Base-by-base conservation (phyloP, 139 green algal species). In the Ulvella scutata region DNA sequence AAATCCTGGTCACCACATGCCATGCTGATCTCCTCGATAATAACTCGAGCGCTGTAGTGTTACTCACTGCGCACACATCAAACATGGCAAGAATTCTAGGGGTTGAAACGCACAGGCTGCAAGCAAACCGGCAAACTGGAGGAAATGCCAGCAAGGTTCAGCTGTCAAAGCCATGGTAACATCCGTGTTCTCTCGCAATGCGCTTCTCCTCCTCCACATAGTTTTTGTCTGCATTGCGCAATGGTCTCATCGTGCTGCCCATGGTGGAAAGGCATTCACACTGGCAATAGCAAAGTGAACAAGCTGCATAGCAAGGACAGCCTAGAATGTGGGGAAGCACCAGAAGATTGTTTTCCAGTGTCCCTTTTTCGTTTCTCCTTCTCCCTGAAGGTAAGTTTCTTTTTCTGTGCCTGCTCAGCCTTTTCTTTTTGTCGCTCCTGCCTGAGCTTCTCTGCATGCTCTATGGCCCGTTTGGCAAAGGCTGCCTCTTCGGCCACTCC, bases 351-450 rank as follows among this genome's bases (percentile, higher is more conserved):
- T 76, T 83, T 74, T 21, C 86, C 87, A 2, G 74, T 4, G 4
- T 90, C 85, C 3, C 88, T 74, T 43, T 92, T 92, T 20, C 82
- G 72, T 73, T 92, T 92, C 73, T 92, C 86, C 85, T 87, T 87
- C 28, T 90, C 84, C 34, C 85, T 80, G 20, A 82, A 88, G 7
- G 51, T 82, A 2, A 83, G 72, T 36, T 62, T 43, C 61, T 78
- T 81, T 29, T 83, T 74, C 3, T 73, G 37, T 21, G 78, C 75
- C 43, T 81, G 29, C 20, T 72, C 37, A 6, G 59, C 62, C 36
- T 81, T 72, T 61, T 90, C 86, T 36, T 78, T 35, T 3, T 43
- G 40, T 0, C 60, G 61, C 43, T 81, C 82, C 4, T 85, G 72
- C 17, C 76, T 77, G 20, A 85, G 38, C 38, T 78, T 23, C 0